phyloP scores from a whole-genome alignment of 169 alveolate species.

The Plasmodium falciparum region DNA sequence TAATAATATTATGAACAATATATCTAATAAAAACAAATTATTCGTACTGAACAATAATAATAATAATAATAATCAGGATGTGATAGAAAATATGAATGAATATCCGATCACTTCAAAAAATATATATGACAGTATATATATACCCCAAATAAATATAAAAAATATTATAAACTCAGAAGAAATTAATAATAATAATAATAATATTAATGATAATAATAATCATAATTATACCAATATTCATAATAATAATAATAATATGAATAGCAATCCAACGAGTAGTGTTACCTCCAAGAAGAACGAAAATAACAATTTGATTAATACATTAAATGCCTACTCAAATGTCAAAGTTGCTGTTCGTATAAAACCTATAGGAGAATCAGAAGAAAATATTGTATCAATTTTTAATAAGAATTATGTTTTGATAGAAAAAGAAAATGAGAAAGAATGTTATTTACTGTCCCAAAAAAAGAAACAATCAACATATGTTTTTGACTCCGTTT shows the following conservation, averaged over 20 bases:
- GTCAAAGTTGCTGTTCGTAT: slow-evolving; percentile 76
- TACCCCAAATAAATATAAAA: slow-evolving; percentile 71
- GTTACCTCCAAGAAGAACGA: neutral
- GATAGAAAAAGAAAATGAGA: slow-evolving; percentile 72
- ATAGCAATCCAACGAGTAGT: neutral
- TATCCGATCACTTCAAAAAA: slow-evolving; percentile 74
- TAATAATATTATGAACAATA: slow-evolving; percentile 5
- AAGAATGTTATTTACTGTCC: slow-evolving; percentile 82
- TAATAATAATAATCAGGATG: slow-evolving; percentile 14
- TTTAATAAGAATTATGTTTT: slow-evolving; percentile 73
- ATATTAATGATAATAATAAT: neutral
- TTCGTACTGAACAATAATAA: neutral
- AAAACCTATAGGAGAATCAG: slow-evolving; percentile 49
- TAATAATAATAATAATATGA: neutral
- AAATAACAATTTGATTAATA: slow-evolving; percentile 33
- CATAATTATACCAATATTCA: neutral
- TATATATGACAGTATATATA: slow-evolving; percentile 73
- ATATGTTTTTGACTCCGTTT: slow-evolving; percentile 95
- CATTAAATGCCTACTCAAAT: slow-evolving; percentile 60
- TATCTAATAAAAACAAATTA: slow-evolving; percentile 20
- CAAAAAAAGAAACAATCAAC: slow-evolving; percentile 86
- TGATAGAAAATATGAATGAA: slow-evolving; percentile 30
- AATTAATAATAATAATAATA: neutral
- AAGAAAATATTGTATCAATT: slow-evolving; percentile 70
- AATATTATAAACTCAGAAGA: slow-evolving; percentile 6